These are phyloP conservation scores for Globisporangium nagaii DNA, from an alignment of 352 stramenopile genomes.

Conservation along the genomic window DNA sequence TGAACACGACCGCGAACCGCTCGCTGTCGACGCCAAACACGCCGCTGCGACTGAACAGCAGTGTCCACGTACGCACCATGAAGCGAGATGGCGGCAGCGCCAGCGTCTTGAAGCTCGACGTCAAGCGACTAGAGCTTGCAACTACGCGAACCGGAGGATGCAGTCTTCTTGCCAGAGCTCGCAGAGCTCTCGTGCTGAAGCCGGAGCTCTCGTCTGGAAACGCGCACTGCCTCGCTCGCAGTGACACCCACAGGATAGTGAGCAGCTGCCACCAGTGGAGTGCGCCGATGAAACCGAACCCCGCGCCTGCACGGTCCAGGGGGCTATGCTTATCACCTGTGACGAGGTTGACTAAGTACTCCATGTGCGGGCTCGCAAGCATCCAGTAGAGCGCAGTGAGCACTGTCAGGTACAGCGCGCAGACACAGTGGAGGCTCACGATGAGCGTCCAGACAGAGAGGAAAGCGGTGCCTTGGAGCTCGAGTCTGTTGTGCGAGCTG, in stretches of 20 bases:
- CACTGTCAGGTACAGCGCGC: constrained; percentile 1
- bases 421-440: not conserved
- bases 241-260: not conserved
- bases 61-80: not conserved
- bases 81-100: not conserved
- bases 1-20: constrained; percentile 1
- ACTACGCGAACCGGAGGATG: not conserved
- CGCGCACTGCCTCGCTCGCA: not conserved
- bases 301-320: not conserved
- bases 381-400: not conserved
- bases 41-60: not conserved
- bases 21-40: constrained; percentile 11
- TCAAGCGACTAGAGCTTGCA: no score
- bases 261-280: constrained; percentile 4
- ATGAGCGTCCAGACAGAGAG: not conserved
- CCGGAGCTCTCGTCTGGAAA: not conserved
- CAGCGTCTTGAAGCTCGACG: not conserved
- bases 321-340: not conserved
- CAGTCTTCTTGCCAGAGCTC: not conserved
- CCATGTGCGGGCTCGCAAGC: not conserved
- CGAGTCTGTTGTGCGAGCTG: not conserved
- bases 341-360: constrained; percentile 1
- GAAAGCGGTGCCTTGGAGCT: not conserved
- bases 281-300: not conserved
- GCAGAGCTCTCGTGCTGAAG: not conserved